These are phyloP conservation scores for Pontederia crassipes DNA, from an alignment of 176 grass and related monocot genomes.

Conservation along the genomic window DNA sequence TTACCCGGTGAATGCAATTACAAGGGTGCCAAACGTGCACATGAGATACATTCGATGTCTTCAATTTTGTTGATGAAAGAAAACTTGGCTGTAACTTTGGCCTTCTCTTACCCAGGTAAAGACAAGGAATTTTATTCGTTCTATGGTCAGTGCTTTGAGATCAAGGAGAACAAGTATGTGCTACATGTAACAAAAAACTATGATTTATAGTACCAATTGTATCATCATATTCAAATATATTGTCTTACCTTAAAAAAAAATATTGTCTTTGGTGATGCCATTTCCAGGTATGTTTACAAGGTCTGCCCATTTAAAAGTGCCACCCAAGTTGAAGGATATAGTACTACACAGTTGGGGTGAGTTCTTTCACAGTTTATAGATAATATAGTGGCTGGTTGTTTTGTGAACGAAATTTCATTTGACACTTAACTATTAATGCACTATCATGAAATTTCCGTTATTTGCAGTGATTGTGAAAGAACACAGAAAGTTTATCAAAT, in stretches of 20 bases:
- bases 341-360: conserved; percentile 89
- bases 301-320: conserved; percentile 93
- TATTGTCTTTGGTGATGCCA: conserved; percentile 17
- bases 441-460: not conserved
- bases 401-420: conserved; percentile 2
- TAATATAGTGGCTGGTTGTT: not conserved
- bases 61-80: not conserved
- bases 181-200: conserved; percentile 4
- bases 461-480: too few species aligned
- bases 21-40: too few species aligned
- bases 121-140: conserved; percentile 97
- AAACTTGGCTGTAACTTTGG: not conserved
- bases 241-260: too few species aligned
- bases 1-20: too few species aligned
- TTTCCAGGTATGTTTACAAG: conserved; percentile 79
- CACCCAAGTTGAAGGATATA: conserved; percentile 85
- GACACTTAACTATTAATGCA: not conserved
- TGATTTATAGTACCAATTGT: conserved; percentile 7
- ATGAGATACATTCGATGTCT: not conserved
- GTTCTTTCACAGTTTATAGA: conserved; percentile 8
- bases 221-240: conserved; percentile 12
- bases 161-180: conserved; percentile 91
- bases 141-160: conserved; percentile 86
- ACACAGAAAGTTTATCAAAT: too few species aligned
- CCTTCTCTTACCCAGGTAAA: conserved; percentile 58